These are phyloP conservation scores for Dryas alaskensis DNA, from an alignment of 306 rosid species.

Conservation along the genomic window DNA sequence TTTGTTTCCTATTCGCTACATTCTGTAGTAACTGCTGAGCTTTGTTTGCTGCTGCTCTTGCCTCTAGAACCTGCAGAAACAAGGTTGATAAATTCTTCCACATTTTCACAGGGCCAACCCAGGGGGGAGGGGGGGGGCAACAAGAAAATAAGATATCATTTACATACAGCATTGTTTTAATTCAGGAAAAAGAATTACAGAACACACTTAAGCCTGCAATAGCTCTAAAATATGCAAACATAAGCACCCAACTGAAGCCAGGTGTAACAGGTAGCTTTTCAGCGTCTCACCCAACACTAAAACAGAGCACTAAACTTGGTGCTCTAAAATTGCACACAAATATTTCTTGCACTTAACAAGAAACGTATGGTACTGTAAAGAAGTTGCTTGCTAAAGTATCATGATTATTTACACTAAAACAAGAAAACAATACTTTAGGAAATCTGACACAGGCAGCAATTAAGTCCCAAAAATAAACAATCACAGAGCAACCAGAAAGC, in stretches of 20 bases:
- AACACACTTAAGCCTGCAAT: not conserved
- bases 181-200: not conserved
- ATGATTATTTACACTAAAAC: not conserved
- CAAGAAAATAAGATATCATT: not conserved
- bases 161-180: not conserved
- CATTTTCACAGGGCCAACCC: not conserved
- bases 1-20: conserved; percentile 85
- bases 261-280: not conserved
- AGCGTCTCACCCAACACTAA: not conserved
- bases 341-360: not conserved
- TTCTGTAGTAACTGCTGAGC: conserved; percentile 78
- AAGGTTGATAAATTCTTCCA: not conserved
- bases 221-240: not conserved
- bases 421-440: not conserved
- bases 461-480: not conserved
- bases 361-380: not conserved
- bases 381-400: not conserved
- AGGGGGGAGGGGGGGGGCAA: too few species aligned
- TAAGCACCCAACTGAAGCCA: conserved; percentile 1
- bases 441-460: conserved; percentile 1
- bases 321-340: not conserved
- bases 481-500: not conserved
- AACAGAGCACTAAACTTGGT: not conserved
- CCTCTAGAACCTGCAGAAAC: conserved; percentile 65
- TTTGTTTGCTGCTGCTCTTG: conserved; percentile 77